These are phyloP conservation scores for Leptographium radiaticola DNA, from an alignment of 2,329 filamentous ascomycete species.

Conservation along the genomic window DNA sequence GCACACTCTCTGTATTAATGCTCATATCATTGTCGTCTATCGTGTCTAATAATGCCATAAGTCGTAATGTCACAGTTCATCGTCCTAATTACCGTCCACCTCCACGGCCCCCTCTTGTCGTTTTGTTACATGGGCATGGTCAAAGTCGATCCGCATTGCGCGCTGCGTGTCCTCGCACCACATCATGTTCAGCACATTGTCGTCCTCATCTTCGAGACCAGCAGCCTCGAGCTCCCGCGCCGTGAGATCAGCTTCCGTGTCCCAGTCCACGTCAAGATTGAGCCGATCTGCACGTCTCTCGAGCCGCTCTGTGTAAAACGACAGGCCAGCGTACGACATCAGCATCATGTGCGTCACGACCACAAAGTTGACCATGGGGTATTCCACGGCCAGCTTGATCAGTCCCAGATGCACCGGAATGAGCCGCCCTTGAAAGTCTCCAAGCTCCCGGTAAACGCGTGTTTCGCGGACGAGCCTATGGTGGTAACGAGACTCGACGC, in stretches of 20 bases:
- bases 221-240: neutral
- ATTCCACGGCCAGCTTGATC: slow-evolving; percentile 2
- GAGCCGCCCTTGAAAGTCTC: slow-evolving; percentile 1
- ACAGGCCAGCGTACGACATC: slow-evolving; percentile 6
- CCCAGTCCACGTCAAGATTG: neutral
- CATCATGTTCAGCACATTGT: neutral
- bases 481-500: neutral
- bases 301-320: neutral
- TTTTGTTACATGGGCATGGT: neutral
- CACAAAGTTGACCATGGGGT: neutral
- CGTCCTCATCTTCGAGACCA: slow-evolving; percentile 1
- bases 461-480: slow-evolving; percentile 1
- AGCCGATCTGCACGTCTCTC: neutral
- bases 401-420: slow-evolving; percentile 9
- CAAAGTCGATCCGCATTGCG: slow-evolving; percentile 2
- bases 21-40: too few species aligned
- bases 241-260: neutral
- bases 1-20: too few species aligned
- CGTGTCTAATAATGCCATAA: too few species aligned
- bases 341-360: slow-evolving; percentile 9
- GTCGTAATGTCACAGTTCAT: too few species aligned
- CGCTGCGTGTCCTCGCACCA: slow-evolving; percentile 1
- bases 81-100: too few species aligned
- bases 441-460: slow-evolving; percentile 1
- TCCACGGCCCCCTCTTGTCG: too few species aligned